Evolutionary conservation across 352 stramenopile genomes (phyloP), one percentile per base, ranked within the genome.

Genomic region (Phytophthora pistaciae): DNA sequence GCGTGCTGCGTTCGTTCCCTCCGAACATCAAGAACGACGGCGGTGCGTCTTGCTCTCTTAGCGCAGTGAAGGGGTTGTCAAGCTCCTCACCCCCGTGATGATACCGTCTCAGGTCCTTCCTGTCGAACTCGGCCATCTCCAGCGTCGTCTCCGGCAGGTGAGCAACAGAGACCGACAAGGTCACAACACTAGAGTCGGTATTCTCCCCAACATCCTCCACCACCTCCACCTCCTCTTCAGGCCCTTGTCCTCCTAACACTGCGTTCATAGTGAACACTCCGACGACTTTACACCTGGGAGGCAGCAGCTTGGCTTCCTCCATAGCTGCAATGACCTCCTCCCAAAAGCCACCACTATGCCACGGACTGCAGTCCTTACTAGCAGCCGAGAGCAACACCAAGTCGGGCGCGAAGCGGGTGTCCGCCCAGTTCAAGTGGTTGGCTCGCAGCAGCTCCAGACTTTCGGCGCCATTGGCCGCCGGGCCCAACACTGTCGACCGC

Each of bases 21-120:
- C 83, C 82, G 56, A 87, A 89, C 16, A 91, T n/a, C 42, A 92
- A 36, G 40, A 91, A 80, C 23, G 78, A 90, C n/a, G 82, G 75
- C n/a, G 82, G 75, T 2, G 46, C 40, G 1, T 60, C 76, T 7
- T 36, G 25, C 0, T 66, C 62, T 16, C 62, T 38, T 13, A 71
- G 16, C 2, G 5, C 14, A 14, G 54, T 56, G 55, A 90, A 88
- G 4, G 80, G 77, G 38, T 82, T 67, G 3, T 83, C 72, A 8
- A 74, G 31, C 66, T 74, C 73, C 2, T 64, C 21, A 36, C 49
- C 64, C 20, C 70, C 78, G 56, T 77, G 81, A 46, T 78, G 65
- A 50, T 68, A 72, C 57, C 76, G 78, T 27, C 83, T 71, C 21
- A 93, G 68, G 21, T 73, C 72, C 52, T 91, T 89, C 48, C 82